Evolutionary conservation across 257 asterid species (phyloP).

Genomic region (Plantago major): DNA sequence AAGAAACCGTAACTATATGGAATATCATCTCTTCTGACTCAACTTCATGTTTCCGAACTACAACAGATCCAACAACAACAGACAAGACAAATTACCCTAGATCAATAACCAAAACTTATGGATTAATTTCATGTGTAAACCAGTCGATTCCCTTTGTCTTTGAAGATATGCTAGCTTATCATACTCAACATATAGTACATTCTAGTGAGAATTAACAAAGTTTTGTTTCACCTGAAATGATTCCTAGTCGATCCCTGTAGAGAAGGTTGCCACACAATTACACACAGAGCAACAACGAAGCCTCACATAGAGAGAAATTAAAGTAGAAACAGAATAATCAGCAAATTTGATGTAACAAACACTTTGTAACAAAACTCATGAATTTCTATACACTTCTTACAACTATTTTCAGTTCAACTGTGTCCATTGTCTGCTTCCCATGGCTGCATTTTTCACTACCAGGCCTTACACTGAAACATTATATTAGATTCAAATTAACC

Average conservation of each 20-base stretch:
- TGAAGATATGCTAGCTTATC: too few relatives aligned
- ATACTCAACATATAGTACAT: too few relatives aligned
- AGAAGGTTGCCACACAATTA: slow-evolving; percentile 88
- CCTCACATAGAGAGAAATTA: slow-evolving; percentile 40
- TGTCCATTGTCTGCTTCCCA: slow-evolving; percentile 46
- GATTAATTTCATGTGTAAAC: too few relatives aligned
- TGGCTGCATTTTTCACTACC: slow-evolving; percentile 75
- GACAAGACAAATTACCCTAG: too few relatives aligned
- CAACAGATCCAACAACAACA: slow-evolving; percentile 11
- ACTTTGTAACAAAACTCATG: slow-evolving; percentile 17
- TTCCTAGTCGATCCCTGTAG: slow-evolving; percentile 91
- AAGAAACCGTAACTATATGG: slow-evolving; percentile 87
- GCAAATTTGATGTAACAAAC: background rate
- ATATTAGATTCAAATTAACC: background rate
- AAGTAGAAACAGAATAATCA: background rate
- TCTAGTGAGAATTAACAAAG: background rate
- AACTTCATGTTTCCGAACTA: slow-evolving; percentile 51
- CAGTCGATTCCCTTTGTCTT: too few relatives aligned
- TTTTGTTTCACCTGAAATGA: slow-evolving; percentile 65
- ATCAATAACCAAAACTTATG: too few relatives aligned
- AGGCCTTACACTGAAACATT: slow-evolving; percentile 70
- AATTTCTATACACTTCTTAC: slow-evolving; percentile 28
- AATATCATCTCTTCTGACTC: slow-evolving; percentile 54
- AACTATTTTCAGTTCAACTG: slow-evolving; percentile 67
- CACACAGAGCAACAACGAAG: slow-evolving; percentile 69